Evolutionary conservation across 2,329 filamentous ascomycete species (phyloP).

Genomic region (Chaetomiaceae sp.): DNA sequence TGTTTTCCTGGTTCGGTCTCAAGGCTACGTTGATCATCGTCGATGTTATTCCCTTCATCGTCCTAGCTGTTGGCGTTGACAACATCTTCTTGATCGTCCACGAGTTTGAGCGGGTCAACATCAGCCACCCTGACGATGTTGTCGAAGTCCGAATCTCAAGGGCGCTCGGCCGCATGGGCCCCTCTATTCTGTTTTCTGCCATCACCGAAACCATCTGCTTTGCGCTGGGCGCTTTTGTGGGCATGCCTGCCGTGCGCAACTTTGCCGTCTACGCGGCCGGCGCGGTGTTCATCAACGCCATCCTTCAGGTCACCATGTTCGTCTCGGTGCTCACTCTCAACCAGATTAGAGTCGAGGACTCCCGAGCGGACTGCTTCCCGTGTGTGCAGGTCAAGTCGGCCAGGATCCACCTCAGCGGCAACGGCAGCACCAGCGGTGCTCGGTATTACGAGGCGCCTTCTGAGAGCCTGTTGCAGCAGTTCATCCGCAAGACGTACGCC

Average conservation of each 20-base stretch:
- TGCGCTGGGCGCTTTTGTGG: conserved; percentile 84
- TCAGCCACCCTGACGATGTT: conserved; percentile 82
- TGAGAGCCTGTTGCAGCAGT: conserved; percentile 76
- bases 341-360: conserved; percentile 82
- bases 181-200: conserved; percentile 93
- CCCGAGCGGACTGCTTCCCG: conserved; percentile 86
- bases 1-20: conserved; percentile 87
- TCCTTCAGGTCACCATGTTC: conserved; percentile 98
- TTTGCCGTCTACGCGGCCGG: conserved; percentile 96
- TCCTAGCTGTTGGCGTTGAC: conserved; percentile 93
- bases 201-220: conserved; percentile 92
- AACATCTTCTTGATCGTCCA: conserved; percentile 99
- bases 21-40: conserved; percentile 97
- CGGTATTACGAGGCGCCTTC: conserved; percentile 71
- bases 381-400: conserved; percentile 78
- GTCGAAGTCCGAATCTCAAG: conserved; percentile 82
- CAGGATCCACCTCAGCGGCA: conserved; percentile 57
- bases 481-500: conserved; percentile 88
- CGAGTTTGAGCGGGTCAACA: conserved; percentile 92
- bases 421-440: conserved; percentile 52
- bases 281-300: conserved; percentile 91
- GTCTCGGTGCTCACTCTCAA: conserved; percentile 87
- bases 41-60: conserved; percentile 96
- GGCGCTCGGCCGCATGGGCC: conserved; percentile 92
- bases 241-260: conserved; percentile 96